Evolutionary conservation across 257 asterid species (phyloP), one percentile per base, ranked within the genome.

Genomic region (Forsythia viridissima): DNA sequence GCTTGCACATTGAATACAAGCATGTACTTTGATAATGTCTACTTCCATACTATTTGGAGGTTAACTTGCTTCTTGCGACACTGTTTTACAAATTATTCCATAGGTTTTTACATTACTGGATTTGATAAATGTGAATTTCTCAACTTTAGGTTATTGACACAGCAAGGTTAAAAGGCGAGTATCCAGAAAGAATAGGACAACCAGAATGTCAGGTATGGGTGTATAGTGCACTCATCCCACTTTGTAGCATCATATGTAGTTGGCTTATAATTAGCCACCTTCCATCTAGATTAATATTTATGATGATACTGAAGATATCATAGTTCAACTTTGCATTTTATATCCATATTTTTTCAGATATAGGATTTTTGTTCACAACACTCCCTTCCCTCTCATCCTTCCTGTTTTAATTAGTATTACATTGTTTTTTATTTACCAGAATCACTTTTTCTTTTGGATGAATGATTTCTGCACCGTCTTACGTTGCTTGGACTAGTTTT

Each of bases 151-250:
- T 92, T 78, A 92, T 92, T 80, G 93, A 95, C 77, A 82, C 97
- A 38, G 93, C 98, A 87, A 88, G 91, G 88, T 90, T 91, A 92
- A 92, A 91, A 85, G 98, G 94, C 72, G 97, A 95, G 82, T 91
- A 89, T 87, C 99, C 99, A 73, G 99, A 95, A 87, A 91, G 97
- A 89, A 73, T 80, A 34, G 99, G 98, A 79, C 98, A 92, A 80
- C 93, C 92, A 61, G 99, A 95, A 84, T 95, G 98, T 78, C 94
- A 89, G 98, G 98, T 91, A 87, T 75, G 82, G 34, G 70, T 65
- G 43, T 63, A 57, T 40, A n/a, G 55, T 41, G 40, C 70, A 63
- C 16, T 9, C 70, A 63, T 63, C 38, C 16, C 70, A 63, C 70
- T 30, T 36, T 30, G 6, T 63, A 24, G 70, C 70, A 3, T 63